Conservation (phyloP, 805 yeast genomes). For the Cephaloascus fragrans region DNA sequence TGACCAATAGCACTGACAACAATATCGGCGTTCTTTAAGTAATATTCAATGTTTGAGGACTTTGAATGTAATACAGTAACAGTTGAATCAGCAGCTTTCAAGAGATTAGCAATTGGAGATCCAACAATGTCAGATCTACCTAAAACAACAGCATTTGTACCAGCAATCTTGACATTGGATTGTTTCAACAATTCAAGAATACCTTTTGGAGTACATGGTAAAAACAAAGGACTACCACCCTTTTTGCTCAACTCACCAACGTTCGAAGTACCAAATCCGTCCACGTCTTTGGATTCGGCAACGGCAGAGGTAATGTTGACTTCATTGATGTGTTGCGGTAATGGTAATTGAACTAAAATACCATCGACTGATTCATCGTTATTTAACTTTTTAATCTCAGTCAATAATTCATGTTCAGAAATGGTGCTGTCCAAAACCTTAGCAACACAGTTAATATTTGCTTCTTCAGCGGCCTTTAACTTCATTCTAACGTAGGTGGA, state of each 20-base stretch:
- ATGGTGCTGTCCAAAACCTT: slow-evolving; percentile 49
- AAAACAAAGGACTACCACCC: slow-evolving; percentile 59
- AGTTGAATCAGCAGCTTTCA: slow-evolving; percentile 64
- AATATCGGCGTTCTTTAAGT: slow-evolving; percentile 57
- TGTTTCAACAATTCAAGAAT: slow-evolving; percentile 54
- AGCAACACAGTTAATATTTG: slow-evolving; percentile 53
- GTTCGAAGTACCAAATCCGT: slow-evolving; percentile 73
- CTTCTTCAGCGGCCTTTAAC: slow-evolving; percentile 64
- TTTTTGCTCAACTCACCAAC: slow-evolving; percentile 70
- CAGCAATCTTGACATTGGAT: slow-evolving; percentile 45
- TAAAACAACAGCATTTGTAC: slow-evolving; percentile 71
- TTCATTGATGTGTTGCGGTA: slow-evolving; percentile 65
- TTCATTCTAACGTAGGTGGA: slow-evolving; percentile 78
- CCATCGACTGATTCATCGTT: slow-evolving; percentile 57
- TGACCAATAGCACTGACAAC: slow-evolving; percentile 73
- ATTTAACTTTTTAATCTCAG: slow-evolving; percentile 47
- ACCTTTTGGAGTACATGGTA: slow-evolving; percentile 84
- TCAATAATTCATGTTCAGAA: slow-evolving; percentile 46
- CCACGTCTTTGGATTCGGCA: slow-evolving; percentile 62
- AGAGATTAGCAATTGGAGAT: slow-evolving; percentile 63
- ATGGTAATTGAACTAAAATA: slow-evolving; percentile 65
- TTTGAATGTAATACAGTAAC: slow-evolving; percentile 69
- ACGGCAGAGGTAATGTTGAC: slow-evolving; percentile 60
- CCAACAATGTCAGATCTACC: slow-evolving; percentile 88
- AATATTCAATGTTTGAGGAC: slow-evolving; percentile 41